Conservation (phyloP, 352 stramenopile genomes). For the Pythium sukuiense region DNA sequence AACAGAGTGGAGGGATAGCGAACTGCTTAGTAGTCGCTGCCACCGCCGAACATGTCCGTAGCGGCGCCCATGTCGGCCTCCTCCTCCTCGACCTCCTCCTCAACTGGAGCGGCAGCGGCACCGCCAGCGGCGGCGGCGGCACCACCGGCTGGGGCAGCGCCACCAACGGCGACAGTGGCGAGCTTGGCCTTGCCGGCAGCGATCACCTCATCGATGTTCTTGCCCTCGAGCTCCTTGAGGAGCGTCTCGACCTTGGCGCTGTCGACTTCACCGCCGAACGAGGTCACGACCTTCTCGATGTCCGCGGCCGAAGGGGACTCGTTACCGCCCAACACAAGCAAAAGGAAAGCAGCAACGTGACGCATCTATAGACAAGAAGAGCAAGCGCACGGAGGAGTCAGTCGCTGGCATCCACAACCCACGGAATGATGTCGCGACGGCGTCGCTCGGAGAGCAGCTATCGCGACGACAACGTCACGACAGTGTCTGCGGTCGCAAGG, state of each 20-base stretch:
- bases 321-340: slow-evolving; percentile 87
- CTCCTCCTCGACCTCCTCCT: slow-evolving; percentile 71
- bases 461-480: neutral
- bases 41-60: slow-evolving; percentile 86
- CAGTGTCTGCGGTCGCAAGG: no score
- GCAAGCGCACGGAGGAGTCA: neutral
- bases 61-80: slow-evolving; percentile 84
- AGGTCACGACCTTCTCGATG: slow-evolving; percentile 82
- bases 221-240: slow-evolving; percentile 87
- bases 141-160: slow-evolving; percentile 39
- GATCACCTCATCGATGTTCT: slow-evolving; percentile 88
- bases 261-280: slow-evolving; percentile 82
- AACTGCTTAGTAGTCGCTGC: slow-evolving; percentile 67
- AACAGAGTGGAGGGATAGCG: slow-evolving; percentile 10
- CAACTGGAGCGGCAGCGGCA: slow-evolving; percentile 38
- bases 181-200: slow-evolving; percentile 85
- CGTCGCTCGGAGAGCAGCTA: neutral
- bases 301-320: slow-evolving; percentile 68
- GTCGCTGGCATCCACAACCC: neutral
- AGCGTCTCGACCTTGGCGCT: slow-evolving; percentile 77
- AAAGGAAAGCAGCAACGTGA: slow-evolving; percentile 92
- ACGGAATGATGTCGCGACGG: neutral
- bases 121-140: slow-evolving; percentile 36
- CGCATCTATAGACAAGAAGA: slow-evolving; percentile 59
- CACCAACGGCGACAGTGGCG: slow-evolving; percentile 74